Base-by-base conservation (phyloP, 2,329 filamentous ascomycete species). In the Aspergillus arachidicola region DNA sequence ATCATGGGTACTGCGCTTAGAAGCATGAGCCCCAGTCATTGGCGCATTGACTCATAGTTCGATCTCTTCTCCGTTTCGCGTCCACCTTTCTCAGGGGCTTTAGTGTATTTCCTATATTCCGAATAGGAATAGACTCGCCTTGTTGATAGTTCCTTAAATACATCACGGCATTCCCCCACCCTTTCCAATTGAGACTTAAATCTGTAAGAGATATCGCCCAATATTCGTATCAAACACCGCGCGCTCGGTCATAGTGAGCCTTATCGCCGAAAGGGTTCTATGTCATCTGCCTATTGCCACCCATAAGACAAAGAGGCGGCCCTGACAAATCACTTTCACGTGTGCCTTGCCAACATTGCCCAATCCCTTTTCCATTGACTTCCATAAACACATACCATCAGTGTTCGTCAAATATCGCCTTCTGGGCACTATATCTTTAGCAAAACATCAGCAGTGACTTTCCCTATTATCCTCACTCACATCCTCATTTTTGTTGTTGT, bases 271-370 rank as follows among this genome's bases (percentile, higher is more conserved):
- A 38, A 5, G 62, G 60, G n/a, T 23, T 51, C 54, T 36, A 64
- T 57, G 59, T 61, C 58, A 66, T 59, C 65, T 67, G 61, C 61
- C 67, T 66, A 62, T 71, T 65, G 69, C 69, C 69, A 71, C 69
- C 61, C 58, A 58, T 51, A 67, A 21, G 60, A 70, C 65, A 68
- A 69, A 67, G 68, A 65, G 59, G 64, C 61, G 54, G 59, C 64
- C 64, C 66, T 71, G 69, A 71, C 69, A 71, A 71, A 71, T 71
- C 69, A 68, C 61, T 60, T 67, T 67, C 69, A 71, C 69, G 66
- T 70, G 68, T 67, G 61, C 62, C 62, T 64, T 64, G 57, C 63
- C 62, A 65, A 55, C 63, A 64, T 63, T 63, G 64, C 62, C 58
- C 62, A 61, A 60, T 54, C 55, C 57, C 53, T 53, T 34, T 69